Evolutionary conservation across 106 monocot species (phyloP), one percentile per base, ranked within the genome.

Genomic region (Apostasia shenzhenica): DNA sequence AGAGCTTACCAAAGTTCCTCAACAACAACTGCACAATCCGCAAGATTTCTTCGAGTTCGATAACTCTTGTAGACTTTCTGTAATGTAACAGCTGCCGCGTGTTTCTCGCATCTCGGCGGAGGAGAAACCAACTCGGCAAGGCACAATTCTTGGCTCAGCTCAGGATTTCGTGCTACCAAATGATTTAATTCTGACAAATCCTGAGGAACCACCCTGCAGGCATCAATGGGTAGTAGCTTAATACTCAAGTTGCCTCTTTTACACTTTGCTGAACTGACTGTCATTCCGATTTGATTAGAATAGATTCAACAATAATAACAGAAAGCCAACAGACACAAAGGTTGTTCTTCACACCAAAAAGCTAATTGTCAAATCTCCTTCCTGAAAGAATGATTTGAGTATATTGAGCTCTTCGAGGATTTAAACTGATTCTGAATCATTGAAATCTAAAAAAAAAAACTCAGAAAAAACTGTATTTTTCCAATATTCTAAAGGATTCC

Each of bases 21-120:
- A 37, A 84, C 84, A 5, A 93, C 77, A 46, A 93, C 93, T 2
- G 93, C 93, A 10, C 93, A 93, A 80, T 93, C 93, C 3, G 93
- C 93, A 43, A 93, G 77, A 66, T 89, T 89, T 76, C 93, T 86
- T 71, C 93, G 38, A 40, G 86, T 93, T 48, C 93, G 60, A 63
- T 86, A 93, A 80, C 93, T 93, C 71, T 89, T 93, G 74, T 93
- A 93, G 42, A 93, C 86, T 57, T 93, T 93, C 76, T 93, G 93
- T 41, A 93, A 51, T 73, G 79, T 93, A 3, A 93, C 71, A 5
- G 91, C 91, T 38, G 89, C 86, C 26, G 83, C 84, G 43, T 94
- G 76, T 48, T 86, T 83, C 66, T 93, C 84, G 10, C 60, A 8
- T n/a, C 42, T 71, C 1, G 80, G 78, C 72, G 67, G 59, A 9